phyloP scores from a whole-genome alignment of 2,329 filamentous ascomycete genomes.

The Exophiala xenobiotica region DNA sequence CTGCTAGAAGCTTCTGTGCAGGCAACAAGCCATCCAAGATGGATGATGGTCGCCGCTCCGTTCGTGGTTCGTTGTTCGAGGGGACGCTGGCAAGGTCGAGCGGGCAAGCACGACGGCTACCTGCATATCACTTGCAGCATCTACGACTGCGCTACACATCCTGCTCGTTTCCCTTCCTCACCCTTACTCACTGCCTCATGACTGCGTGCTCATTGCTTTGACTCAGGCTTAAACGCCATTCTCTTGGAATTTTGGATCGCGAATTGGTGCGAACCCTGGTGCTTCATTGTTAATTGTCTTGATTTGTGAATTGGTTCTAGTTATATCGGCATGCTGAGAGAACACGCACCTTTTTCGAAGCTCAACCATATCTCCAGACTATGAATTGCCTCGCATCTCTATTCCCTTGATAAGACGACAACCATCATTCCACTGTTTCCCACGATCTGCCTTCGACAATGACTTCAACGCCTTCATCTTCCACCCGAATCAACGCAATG shows the following conservation, averaged over 20 bases:
- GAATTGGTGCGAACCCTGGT: constrained; percentile 3
- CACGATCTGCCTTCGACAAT: not conserved
- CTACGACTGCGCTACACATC: not conserved
- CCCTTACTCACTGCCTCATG: not conserved
- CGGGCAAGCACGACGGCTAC: no score
- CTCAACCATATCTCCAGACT: constrained; percentile 5
- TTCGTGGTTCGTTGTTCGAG: no score
- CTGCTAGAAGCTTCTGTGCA: no score
- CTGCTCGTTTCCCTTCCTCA: no score
- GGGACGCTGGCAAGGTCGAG: no score
- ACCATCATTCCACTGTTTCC: no score
- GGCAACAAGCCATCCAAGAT: no score
- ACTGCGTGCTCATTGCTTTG: not conserved
- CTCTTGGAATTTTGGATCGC: constrained; percentile 26
- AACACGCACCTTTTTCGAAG: not conserved
- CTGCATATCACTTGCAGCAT: not conserved
- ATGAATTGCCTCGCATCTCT: not conserved
- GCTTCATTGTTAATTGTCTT: constrained; percentile 18
- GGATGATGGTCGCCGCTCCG: no score
- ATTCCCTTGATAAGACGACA: no score
- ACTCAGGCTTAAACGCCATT: not conserved
- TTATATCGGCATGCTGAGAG: constrained; percentile 4
- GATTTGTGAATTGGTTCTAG: constrained; percentile 7
- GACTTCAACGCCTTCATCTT: constrained; percentile 21
- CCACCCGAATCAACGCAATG: constrained; percentile 22